phyloP scores from a whole-genome alignment of 2,329 filamentous ascomycete species.

The Alternaria metachromatica region DNA sequence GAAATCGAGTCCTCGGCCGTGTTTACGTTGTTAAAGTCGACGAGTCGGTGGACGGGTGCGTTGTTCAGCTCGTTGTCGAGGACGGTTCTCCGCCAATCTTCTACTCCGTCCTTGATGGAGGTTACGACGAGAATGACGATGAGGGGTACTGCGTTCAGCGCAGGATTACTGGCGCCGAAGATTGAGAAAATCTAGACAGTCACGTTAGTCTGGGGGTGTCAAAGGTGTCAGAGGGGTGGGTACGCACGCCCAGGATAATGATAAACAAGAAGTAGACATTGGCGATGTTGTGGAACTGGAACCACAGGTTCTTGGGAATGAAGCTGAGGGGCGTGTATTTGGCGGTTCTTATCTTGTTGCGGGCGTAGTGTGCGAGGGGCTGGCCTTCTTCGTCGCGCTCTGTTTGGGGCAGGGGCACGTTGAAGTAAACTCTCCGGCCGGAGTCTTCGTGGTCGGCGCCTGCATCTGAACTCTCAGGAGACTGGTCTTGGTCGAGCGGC shows the following conservation, averaged over 20 bases:
- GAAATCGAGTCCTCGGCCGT: constrained; percentile 86
- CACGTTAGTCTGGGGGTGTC: constrained; percentile 23
- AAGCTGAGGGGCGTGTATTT: constrained; percentile 98
- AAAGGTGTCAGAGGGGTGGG: constrained; percentile 8
- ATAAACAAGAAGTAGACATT: constrained; percentile 98
- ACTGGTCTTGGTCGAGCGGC: constrained; percentile 59
- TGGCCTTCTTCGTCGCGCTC: constrained; percentile 82
- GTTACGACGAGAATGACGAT: constrained; percentile 92
- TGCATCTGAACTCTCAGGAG: constrained; percentile 48
- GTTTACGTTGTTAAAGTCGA: constrained; percentile 93
- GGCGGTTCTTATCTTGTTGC: constrained; percentile 97
- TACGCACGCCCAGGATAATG: constrained; percentile 89
- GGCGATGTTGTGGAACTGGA: constrained; percentile 98
- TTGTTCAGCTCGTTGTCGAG: constrained; percentile 96
- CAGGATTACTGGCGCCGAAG: constrained; percentile 90
- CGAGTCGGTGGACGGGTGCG: constrained; percentile 86
- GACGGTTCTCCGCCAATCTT: constrained; percentile 90
- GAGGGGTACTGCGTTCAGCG: constrained; percentile 85
- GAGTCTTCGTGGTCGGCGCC: constrained; percentile 48
- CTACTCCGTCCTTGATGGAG: constrained; percentile 90
- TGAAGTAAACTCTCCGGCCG: constrained; percentile 78
- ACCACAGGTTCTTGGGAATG: constrained; percentile 94
- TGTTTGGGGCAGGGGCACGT: constrained; percentile 76
- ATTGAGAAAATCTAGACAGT: constrained; percentile 84
- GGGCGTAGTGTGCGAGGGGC: constrained; percentile 71